Conservation (phyloP, 768 basidiomycete species). For the Trametes elegans region DNA sequence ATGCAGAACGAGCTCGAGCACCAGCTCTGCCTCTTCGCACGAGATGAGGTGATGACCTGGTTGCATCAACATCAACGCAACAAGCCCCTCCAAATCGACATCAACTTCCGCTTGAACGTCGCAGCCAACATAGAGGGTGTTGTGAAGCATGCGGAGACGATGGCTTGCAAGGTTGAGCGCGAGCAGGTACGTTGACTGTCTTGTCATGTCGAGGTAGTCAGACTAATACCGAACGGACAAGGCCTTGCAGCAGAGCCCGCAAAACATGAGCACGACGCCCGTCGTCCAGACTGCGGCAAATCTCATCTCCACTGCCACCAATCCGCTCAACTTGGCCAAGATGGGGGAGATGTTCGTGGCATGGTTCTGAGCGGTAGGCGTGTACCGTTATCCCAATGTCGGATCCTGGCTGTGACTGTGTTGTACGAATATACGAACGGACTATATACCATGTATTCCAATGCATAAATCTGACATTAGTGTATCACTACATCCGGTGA, state of each 20-base stretch:
- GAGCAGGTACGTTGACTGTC: constrained; percentile 57
- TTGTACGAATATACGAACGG: constrained; percentile 10
- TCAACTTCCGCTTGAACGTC: constrained; percentile 52
- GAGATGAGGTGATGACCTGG: constrained; percentile 90
- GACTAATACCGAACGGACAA: constrained; percentile 10
- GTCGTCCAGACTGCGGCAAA: constrained; percentile 81
- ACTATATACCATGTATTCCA: constrained; percentile 11
- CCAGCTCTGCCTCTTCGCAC: constrained; percentile 85
- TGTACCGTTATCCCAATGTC: not conserved
- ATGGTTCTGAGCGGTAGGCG: constrained; percentile 61
- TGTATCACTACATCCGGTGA: constrained; percentile 21
- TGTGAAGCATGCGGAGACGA: constrained; percentile 74
- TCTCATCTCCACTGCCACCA: constrained; percentile 82
- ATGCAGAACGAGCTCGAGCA: constrained; percentile 86
- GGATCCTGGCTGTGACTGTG: not conserved
- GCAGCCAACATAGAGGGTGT: constrained; percentile 65
- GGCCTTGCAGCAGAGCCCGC: constrained; percentile 29
- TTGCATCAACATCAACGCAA: constrained; percentile 45
- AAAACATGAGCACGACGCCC: constrained; percentile 44
- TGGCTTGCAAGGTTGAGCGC: constrained; percentile 86
- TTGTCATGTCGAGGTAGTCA: not conserved
- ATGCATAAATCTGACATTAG: constrained; percentile 7
- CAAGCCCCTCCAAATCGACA: constrained; percentile 57
- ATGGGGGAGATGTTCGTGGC: constrained; percentile 85
- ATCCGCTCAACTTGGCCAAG: constrained; percentile 79